Percentiles rank a stretch among this genome's conserved stretches.
Conservation (phyloP, 2,329 filamentous ascomycete genomes). For the Neonectria hederae region DNA sequence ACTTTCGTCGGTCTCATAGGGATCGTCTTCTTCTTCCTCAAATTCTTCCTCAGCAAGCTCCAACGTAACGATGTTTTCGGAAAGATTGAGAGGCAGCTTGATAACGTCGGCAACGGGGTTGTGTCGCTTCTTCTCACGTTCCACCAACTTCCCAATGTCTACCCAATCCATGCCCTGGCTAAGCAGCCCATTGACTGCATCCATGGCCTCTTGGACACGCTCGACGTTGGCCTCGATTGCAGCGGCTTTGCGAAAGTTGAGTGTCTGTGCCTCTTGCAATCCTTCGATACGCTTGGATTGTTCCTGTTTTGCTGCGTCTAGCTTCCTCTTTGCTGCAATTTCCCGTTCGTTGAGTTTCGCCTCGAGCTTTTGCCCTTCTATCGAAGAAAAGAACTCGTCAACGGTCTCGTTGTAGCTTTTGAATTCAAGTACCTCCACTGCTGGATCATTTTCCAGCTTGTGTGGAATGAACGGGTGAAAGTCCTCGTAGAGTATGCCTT, state of each 20-base stretch:
- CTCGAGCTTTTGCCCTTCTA: constrained; percentile 92
- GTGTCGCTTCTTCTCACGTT: constrained; percentile 80
- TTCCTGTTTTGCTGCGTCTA: constrained; percentile 85
- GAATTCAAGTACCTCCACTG: constrained; percentile 76
- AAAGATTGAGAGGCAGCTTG: constrained; percentile 84
- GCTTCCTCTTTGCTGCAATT: constrained; percentile 80
- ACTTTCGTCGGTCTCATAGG: constrained; percentile 75
- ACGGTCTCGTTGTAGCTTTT: constrained; percentile 91
- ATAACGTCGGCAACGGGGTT: constrained; percentile 92
- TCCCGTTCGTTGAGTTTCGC: constrained; percentile 85
- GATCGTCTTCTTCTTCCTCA: constrained; percentile 67
- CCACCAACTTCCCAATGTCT: constrained; percentile 86
- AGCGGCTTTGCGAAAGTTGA: constrained; percentile 88
- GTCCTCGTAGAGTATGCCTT: constrained; percentile 82
- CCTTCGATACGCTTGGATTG: constrained; percentile 87
- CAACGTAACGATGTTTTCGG: constrained; percentile 89
- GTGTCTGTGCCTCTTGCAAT: constrained; percentile 79
- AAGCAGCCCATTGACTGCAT: constrained; percentile 91
- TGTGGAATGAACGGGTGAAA: constrained; percentile 91
- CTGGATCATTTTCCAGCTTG: constrained; percentile 76
- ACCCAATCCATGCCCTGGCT: constrained; percentile 98
- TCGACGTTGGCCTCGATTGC: constrained; percentile 92
- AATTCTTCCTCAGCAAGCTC: constrained; percentile 76
- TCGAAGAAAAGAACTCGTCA: constrained; percentile 96
- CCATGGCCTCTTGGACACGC: constrained; percentile 90